These are phyloP conservation scores for Globisporangium spinosum DNA, from an alignment of 352 stramenopile genomes.

Conservation along the genomic window DNA sequence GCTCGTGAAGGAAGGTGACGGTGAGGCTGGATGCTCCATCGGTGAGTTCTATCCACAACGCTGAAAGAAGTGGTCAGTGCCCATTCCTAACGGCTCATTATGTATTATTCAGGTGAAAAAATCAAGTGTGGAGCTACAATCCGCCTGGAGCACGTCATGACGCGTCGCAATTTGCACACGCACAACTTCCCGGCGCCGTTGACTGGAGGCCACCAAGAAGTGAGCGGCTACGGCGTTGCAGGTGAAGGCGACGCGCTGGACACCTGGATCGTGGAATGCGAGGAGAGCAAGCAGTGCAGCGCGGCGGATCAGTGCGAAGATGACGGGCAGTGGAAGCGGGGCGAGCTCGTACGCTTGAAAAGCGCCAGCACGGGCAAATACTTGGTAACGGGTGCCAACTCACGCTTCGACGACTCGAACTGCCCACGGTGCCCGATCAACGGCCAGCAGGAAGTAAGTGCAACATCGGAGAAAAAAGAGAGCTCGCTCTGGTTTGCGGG, in stretches of 20 bases:
- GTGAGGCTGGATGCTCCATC: slow-evolving; percentile 35
- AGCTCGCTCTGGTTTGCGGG: slow-evolving; percentile 72
- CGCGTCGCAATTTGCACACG: slow-evolving; percentile 76
- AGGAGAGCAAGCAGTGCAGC: slow-evolving; percentile 70
- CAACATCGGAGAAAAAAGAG: slow-evolving; percentile 38
- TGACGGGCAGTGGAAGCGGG: slow-evolving; percentile 71
- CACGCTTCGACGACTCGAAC: slow-evolving; percentile 76
- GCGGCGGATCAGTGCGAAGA: slow-evolving; percentile 64
- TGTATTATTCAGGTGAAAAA: slow-evolving; percentile 33
- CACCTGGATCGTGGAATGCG: slow-evolving; percentile 76
- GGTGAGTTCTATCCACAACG: slow-evolving; percentile 14
- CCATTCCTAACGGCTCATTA: not conserved
- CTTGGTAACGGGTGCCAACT: slow-evolving; percentile 42
- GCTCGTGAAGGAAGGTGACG: slow-evolving; percentile 79
- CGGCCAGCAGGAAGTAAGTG: slow-evolving; percentile 82
- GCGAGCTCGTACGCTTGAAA: slow-evolving; percentile 65
- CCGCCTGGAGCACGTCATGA: slow-evolving; percentile 72
- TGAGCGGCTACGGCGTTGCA: slow-evolving; percentile 78
- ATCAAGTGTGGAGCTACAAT: slow-evolving; percentile 63
- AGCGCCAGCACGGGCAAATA: slow-evolving; percentile 48
- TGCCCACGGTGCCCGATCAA: slow-evolving; percentile 82
- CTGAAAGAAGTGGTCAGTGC: not conserved
- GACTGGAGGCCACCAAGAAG: slow-evolving; percentile 53
- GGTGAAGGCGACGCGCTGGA: slow-evolving; percentile 70
- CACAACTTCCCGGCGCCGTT: slow-evolving; percentile 71